Evolutionary conservation across 441 rosid genomes (phyloP).

Genomic region (Populus hybrid): DNA sequence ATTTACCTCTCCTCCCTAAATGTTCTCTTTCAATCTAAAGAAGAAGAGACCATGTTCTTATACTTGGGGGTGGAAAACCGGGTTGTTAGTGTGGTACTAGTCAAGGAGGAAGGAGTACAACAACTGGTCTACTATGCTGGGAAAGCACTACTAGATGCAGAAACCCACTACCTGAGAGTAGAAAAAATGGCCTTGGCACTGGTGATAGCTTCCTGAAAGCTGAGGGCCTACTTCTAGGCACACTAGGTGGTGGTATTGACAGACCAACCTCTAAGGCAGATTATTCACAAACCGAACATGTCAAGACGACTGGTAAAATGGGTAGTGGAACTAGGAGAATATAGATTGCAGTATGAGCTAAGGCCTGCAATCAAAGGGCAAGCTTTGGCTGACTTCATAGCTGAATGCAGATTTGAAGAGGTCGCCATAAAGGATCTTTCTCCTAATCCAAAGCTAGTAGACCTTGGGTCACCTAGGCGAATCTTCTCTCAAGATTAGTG

Average conservation of each 20-base stretch:
- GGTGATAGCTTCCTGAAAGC: neutral
- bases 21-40: neutral
- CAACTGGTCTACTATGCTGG: fast-evolving
- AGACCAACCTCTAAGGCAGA: neutral
- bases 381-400: neutral
- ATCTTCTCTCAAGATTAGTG: neutral
- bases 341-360: neutral
- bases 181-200: neutral
- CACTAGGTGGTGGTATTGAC: neutral
- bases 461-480: fast-evolving
- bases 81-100: neutral
- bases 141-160: neutral
- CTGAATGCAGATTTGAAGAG: neutral
- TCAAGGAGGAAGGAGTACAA: neutral
- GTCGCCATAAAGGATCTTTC: neutral
- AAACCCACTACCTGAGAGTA: neutral
- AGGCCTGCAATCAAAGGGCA: neutral
- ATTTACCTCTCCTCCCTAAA: too few species aligned
- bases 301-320: neutral
- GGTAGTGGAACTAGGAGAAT: neutral
- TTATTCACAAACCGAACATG: neutral
- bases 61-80: neutral
- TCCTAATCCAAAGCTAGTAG: neutral
- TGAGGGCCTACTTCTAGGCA: neutral
- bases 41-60: neutral